These are phyloP conservation scores for Alternaria ventricosa DNA, from an alignment of 2,329 filamentous ascomycete genomes.

Conservation along the genomic window DNA sequence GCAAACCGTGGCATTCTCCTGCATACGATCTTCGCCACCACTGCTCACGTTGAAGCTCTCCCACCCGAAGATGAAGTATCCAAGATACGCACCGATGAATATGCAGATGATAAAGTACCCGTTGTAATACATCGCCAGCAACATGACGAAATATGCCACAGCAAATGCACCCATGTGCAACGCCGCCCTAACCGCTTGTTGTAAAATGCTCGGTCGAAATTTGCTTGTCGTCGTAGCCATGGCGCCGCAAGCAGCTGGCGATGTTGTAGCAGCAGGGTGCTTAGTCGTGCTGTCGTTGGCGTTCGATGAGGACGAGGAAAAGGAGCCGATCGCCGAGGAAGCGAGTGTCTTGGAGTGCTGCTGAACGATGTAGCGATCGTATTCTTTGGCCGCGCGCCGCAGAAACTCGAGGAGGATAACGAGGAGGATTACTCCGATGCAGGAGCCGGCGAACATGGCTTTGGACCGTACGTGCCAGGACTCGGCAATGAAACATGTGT, in stretches of 20 bases:
- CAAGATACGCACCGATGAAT: conserved; percentile 46
- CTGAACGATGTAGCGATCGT: conserved; percentile 70
- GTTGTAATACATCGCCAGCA: conserved; percentile 71
- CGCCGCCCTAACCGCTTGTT: conserved; percentile 72
- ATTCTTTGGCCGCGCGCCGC: conserved; percentile 74
- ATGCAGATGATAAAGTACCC: conserved; percentile 69
- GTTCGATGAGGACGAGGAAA: conserved; percentile 21
- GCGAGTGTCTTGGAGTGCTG: conserved; percentile 51
- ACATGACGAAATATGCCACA: conserved; percentile 81
- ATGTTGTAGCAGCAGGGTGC: conserved; percentile 8
- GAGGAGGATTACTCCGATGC: conserved; percentile 78
- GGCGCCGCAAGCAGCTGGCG: neutral
- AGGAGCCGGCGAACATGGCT: conserved; percentile 80
- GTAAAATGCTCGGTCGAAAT: conserved; percentile 65
- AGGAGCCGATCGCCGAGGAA: conserved; percentile 1
- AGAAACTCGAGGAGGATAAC: conserved; percentile 75
- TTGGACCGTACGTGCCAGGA: conserved; percentile 73
- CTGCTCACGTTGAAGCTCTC: conserved; percentile 38
- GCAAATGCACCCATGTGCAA: conserved; percentile 79
- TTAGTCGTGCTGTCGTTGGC: conserved; percentile 18
- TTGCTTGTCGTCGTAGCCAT: neutral
- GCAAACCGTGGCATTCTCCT: conserved; percentile 46
- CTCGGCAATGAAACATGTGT: conserved; percentile 73
- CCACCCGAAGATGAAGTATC: conserved; percentile 47
- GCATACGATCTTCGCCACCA: conserved; percentile 37